Evolutionary conservation across 257 asterid species (phyloP).

Genomic region (Apocynum venetum): DNA sequence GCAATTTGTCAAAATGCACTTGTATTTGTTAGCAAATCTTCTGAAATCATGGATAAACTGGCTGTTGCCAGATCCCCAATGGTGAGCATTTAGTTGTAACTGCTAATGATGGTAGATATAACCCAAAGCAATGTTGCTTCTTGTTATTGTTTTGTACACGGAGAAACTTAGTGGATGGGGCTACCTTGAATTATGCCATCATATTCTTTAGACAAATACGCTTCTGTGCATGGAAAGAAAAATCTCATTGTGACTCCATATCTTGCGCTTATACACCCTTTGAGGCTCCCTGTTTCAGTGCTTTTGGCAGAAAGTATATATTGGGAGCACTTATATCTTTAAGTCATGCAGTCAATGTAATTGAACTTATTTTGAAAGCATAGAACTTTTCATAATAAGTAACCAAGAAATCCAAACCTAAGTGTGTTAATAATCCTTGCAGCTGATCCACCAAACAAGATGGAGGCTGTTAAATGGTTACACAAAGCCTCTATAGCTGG

Average conservation of each 20-base stretch:
- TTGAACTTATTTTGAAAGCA: neutral
- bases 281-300: neutral
- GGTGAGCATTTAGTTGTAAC: neutral
- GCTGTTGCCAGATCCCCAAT: neutral
- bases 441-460: slow-evolving; percentile 55
- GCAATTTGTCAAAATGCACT: neutral
- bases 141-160: neutral
- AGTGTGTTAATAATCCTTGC: slow-evolving; percentile 18
- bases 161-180: neutral
- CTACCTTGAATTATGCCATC: neutral
- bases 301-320: neutral
- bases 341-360: neutral
- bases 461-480: slow-evolving; percentile 77
- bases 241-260: neutral
- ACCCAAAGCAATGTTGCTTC: neutral
- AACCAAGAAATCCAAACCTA: neutral
- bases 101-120: neutral
- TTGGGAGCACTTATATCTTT: neutral
- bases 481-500: slow-evolving; percentile 67
- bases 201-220: neutral
- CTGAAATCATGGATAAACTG: neutral
- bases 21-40: neutral
- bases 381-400: neutral
- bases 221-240: neutral
- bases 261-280: neutral